A percentile compares a stretch with the other conserved stretches of the same genome.
These are phyloP conservation scores for Lycium ferocissimum DNA, from an alignment of 257 asterid species.

Conservation along the genomic window DNA sequence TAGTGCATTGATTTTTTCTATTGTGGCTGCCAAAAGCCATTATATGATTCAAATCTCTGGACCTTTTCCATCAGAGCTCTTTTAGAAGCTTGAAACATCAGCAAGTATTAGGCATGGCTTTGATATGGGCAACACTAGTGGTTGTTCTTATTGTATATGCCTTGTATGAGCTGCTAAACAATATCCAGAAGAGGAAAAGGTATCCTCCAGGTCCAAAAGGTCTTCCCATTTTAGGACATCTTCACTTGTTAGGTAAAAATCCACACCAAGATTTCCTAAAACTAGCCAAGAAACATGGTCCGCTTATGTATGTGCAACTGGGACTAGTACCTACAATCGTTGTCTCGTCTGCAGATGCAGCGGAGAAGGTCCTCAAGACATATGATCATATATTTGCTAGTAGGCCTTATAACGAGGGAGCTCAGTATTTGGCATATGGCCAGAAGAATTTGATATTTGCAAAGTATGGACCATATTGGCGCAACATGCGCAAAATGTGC, in stretches of 20 bases:
- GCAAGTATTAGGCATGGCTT: neutral
- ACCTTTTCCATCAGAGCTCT: neutral
- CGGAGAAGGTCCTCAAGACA: neutral
- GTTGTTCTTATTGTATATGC: neutral
- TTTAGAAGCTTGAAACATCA: neutral
- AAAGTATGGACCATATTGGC: neutral
- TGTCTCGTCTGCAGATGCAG: neutral
- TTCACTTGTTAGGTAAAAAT: neutral
- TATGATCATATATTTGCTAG: constrained; percentile 5
- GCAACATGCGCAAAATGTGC: neutral
- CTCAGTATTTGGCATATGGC: neutral
- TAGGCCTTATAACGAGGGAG: neutral
- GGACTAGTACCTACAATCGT: constrained; percentile 5
- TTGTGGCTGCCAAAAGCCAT: too few species aligned
- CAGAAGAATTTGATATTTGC: neutral
- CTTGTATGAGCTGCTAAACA: neutral
- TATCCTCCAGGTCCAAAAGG: neutral
- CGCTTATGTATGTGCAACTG: neutral
- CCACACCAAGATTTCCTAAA: neutral
- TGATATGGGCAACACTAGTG: neutral
- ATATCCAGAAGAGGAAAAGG: neutral
- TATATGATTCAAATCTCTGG: too few species aligned
- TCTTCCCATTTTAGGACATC: neutral
- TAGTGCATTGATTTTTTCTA: too few species aligned
- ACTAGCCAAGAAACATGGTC: neutral